These are phyloP conservation scores for Auricularia heimuer DNA, from an alignment of 768 basidiomycete genomes.

Conservation along the genomic window DNA sequence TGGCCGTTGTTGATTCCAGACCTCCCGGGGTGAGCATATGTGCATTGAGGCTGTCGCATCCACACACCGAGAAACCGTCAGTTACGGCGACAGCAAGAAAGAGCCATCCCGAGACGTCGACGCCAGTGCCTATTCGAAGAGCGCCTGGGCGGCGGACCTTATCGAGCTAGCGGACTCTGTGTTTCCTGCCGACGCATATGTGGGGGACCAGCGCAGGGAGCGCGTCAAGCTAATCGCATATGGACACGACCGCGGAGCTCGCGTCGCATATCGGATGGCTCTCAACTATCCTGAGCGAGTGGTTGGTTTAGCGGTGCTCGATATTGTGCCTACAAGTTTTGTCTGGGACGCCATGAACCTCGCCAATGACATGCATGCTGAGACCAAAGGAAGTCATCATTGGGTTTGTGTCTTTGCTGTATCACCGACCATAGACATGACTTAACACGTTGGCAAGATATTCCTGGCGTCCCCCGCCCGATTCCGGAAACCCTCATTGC, in stretches of 20 bases:
- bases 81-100: conserved; percentile 12
- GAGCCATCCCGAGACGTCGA: conserved; percentile 2
- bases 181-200: background rate
- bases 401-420: conserved; percentile 6
- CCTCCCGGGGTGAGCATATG: conserved; percentile 11
- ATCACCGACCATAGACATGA: too few species aligned
- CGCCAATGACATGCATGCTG: conserved; percentile 7
- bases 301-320: conserved; percentile 10
- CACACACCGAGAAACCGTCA: background rate
- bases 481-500: conserved; percentile 13
- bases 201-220: background rate
- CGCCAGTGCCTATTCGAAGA: conserved; percentile 10
- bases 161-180: conserved; percentile 8
- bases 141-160: conserved; percentile 12
- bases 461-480: conserved; percentile 12
- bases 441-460: conserved; percentile 1
- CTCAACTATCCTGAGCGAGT: conserved; percentile 13
- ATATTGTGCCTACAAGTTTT: conserved; percentile 12
- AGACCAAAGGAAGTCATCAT: conserved; percentile 11
- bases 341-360: conserved; percentile 13
- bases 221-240: conserved; percentile 10
- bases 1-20: conserved; percentile 13
- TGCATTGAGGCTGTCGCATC: background rate
- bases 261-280: conserved; percentile 12
- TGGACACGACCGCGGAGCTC: conserved; percentile 14